Evolutionary conservation across 257 asterid species (phyloP).

Genomic region (Ilex aquifolium): DNA sequence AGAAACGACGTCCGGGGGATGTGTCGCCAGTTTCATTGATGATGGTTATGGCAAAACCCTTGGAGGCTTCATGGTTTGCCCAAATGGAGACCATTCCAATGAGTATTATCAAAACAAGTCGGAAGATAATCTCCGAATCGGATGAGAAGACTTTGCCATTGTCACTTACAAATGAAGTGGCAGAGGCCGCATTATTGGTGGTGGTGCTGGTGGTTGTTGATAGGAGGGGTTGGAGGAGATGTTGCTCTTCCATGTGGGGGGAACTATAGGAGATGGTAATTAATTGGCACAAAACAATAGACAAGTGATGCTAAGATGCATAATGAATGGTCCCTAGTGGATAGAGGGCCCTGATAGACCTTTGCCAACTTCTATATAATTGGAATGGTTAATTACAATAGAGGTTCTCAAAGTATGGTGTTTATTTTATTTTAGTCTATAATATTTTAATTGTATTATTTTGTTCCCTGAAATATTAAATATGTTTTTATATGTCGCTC

Average conservation of each 20-base stretch:
- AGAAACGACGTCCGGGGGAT: conserved; percentile 31
- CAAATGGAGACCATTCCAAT: conserved; percentile 46
- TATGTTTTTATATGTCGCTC: too few relatives aligned
- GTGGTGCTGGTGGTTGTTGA: conserved; percentile 19
- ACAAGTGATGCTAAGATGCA: too few relatives aligned
- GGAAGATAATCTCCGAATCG: conserved; percentile 19
- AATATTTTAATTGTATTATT: too few relatives aligned
- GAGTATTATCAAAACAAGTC: conserved; percentile 32
- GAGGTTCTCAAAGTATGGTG: too few relatives aligned
- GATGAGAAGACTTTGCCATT: too few relatives aligned
- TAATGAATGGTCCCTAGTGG: not conserved
- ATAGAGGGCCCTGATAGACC: too few relatives aligned
- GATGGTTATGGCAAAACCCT: conserved; percentile 49
- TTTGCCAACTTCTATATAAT: too few relatives aligned
- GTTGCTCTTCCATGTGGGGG: conserved; percentile 30
- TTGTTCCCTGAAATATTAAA: too few relatives aligned
- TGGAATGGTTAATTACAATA: too few relatives aligned
- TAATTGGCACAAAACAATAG: too few relatives aligned
- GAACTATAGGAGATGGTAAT: not conserved
- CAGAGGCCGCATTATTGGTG: not conserved
- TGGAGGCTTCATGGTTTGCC: conserved; percentile 77
- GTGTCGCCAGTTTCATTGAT: conserved; percentile 39
- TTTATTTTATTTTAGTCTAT: too few relatives aligned
- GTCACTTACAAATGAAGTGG: too few relatives aligned
- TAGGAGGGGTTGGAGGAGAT: conserved; percentile 45